A percentile compares a stretch with the other conserved stretches of the same genome.
phyloP scores from a whole-genome alignment of 2,329 filamentous ascomycete genomes.

The Teratosphaeriaceae sp. region DNA sequence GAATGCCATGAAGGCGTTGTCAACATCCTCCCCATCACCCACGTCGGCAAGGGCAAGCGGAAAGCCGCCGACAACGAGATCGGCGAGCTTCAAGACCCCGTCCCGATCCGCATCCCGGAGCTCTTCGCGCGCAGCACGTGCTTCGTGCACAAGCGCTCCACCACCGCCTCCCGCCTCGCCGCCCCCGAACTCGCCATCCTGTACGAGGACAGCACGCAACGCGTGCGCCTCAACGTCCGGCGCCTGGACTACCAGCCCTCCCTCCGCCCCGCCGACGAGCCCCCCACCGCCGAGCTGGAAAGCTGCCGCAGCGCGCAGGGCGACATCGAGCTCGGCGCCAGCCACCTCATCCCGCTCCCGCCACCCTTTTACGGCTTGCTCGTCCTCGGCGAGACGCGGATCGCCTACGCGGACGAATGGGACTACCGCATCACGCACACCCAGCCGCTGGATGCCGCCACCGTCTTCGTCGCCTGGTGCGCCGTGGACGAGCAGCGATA shows the following conservation, averaged over 20 bases:
- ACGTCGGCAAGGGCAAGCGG: slow-evolving; percentile 44
- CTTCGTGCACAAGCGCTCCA: slow-evolving; percentile 52
- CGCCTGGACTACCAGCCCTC: slow-evolving; percentile 48
- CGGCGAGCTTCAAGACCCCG: slow-evolving; percentile 55
- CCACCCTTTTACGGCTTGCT: slow-evolving; percentile 47
- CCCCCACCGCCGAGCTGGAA: slow-evolving; percentile 45
- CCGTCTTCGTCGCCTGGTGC: slow-evolving; percentile 88
- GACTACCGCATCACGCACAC: slow-evolving; percentile 61
- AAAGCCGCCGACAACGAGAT: slow-evolving; percentile 38
- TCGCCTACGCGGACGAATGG: slow-evolving; percentile 75
- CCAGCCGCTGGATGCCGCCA: slow-evolving; percentile 61
- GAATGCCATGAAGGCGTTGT: slow-evolving; percentile 64
- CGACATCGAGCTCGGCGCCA: slow-evolving; percentile 53
- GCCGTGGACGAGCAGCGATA: slow-evolving; percentile 75
- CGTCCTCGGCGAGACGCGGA: slow-evolving; percentile 54
- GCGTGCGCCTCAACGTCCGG: slow-evolving; percentile 48
- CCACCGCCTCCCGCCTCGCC: slow-evolving; percentile 30
- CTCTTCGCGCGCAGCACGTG: slow-evolving; percentile 59
- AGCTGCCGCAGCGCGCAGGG: slow-evolving; percentile 41
- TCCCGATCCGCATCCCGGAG: slow-evolving; percentile 58
- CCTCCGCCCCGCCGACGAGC: slow-evolving; percentile 37
- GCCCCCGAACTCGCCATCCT: slow-evolving; percentile 58
- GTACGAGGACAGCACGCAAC: slow-evolving; percentile 54
- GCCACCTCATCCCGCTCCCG: slow-evolving; percentile 55
- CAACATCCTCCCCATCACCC: slow-evolving; percentile 55